Evolutionary conservation across 768 basidiomycete genomes (phyloP), one percentile per base, ranked within the genome.

Genomic region (Boletus rufocinnamomeus): DNA sequence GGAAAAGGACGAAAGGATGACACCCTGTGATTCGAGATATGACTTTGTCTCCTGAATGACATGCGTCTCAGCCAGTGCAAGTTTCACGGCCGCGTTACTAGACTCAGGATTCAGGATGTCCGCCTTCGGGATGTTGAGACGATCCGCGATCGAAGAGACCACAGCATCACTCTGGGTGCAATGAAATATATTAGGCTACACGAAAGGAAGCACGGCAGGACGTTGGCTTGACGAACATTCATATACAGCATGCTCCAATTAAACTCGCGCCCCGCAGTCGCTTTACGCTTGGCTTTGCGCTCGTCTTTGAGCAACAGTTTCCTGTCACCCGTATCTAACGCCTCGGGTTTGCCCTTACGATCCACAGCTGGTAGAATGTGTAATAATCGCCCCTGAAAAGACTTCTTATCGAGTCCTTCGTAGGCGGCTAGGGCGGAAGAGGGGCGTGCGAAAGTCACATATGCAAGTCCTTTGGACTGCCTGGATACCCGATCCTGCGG

Each of bases 181-280:
- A 54, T 41, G 41, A 59, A 55, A 60, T 58, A 43, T 62, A 69
- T 69, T 66, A 60, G 58, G 58, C 58, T 65, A 60, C 56, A n/a
- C 16, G 21, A 65, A 41, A 57, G 61, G 46, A 35, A 55, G 47
- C 30, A 57, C 54, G 55, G 68, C 54, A 68, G 61, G 44, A 52
- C 50, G 55, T 64, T 50, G 47, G 56, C 53, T 47, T 25, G 45
- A 87, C 93, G 74, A 78, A 97, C 96, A 80, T 98, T 98, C 93
- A 98, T 95, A 69, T 95, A 98, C 56, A 98, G 71, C 82, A 94
- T 89, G 52, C 88, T 86, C 94, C 93, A 96, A 72, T 93, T 93
- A 69, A 95, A 94, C 56, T 89, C 89, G 61, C 87, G 86, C 34
- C 88, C 87, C 17, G 89, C 87, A 35, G 69, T 75, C 13, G 82